Base-by-base conservation (phyloP, 176 grass and related monocot genomes). In the Eragrostis curvula region DNA sequence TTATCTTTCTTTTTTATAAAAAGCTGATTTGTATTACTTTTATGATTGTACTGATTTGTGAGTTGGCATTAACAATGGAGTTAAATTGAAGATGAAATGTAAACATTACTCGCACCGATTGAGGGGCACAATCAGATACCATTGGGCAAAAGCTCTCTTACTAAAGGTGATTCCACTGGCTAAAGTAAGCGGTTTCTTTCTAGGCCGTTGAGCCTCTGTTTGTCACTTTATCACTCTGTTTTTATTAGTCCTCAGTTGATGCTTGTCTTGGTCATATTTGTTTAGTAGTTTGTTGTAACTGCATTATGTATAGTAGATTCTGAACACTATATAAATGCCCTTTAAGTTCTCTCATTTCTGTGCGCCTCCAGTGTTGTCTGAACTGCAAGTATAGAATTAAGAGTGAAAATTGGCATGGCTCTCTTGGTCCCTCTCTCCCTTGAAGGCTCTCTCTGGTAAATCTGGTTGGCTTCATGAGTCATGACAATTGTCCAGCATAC, bases 341-440 rank as follows among this genome's bases (percentile, higher is more conserved):
- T 76, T 65, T 27, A 71, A 30, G 64, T 70, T 77, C 30, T 77
- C 7, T 8, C 72, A 82, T 32, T 75, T 52, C 32, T 30, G 18
- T 82, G 65, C 42, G 52, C 52, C 63, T 27, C 48, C 30, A 80
- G 55, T 80, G 48, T 53, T 79, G 29, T 80, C 78, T 80, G 32
- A 15, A 55, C n/a, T 17, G 13, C 23, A 40, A 80, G 48, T 52
- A 9, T 41, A 79, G 62, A 88, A 20, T 17, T 21, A 52, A 47
- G 32, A 25, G 68, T 46, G 80, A 83, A 12, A 32, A 80, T 71
- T 42, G 83, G 83, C 79, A 73, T 70, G 57, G 72, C 45, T 85
- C 67, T 78, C 78, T 89, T 78, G 88, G 78, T 86, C 75, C 49
- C 83, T 89, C 88, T 89, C 83, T 89, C 88, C 83, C 83, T 89